Evolutionary conservation across 116 monocot genomes (phyloP).

Genomic region (Papilionanthe hybrid): DNA sequence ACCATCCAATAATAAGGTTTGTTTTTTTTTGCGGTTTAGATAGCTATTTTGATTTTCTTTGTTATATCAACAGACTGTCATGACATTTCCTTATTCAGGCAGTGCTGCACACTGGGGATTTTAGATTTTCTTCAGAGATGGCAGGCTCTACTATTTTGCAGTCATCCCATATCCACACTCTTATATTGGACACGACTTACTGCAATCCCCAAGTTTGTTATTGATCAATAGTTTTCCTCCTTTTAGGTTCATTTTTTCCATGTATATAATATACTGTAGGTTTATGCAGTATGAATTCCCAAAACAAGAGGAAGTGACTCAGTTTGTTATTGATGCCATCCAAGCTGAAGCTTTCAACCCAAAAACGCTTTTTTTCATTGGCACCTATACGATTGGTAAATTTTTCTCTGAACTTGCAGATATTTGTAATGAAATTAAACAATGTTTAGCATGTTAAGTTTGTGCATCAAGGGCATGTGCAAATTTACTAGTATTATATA

Average conservation of each 20-base stretch:
- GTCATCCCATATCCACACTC: conserved; percentile 63
- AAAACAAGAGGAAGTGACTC: conserved; percentile 83
- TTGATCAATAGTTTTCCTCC: not conserved
- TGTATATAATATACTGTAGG: not conserved
- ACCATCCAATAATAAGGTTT: conserved; percentile 79
- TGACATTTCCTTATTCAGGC: conserved; percentile 28
- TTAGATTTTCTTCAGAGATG: conserved; percentile 85
- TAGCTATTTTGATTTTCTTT: not conserved
- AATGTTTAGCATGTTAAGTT: too few species aligned
- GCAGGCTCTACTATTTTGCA: conserved; percentile 45
- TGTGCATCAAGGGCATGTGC: too few species aligned
- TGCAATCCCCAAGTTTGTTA: conserved; percentile 76
- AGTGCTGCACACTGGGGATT: conserved; percentile 94
- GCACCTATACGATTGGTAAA: conserved; percentile 93
- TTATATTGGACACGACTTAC: conserved; percentile 94
- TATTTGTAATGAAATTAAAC: not conserved
- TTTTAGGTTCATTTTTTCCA: conserved; percentile 6
- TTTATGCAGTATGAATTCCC: conserved; percentile 91
- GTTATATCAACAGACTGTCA: not conserved
- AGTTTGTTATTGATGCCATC: conserved; percentile 97
- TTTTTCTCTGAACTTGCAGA: not conserved
- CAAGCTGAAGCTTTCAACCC: conserved; percentile 98
- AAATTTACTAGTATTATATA: too few species aligned
- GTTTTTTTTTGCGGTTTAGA: not conserved
- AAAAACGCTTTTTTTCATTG: conserved; percentile 89